These are phyloP conservation scores for Populus tomentosa DNA, from an alignment of 441 rosid species.

Conservation along the genomic window DNA sequence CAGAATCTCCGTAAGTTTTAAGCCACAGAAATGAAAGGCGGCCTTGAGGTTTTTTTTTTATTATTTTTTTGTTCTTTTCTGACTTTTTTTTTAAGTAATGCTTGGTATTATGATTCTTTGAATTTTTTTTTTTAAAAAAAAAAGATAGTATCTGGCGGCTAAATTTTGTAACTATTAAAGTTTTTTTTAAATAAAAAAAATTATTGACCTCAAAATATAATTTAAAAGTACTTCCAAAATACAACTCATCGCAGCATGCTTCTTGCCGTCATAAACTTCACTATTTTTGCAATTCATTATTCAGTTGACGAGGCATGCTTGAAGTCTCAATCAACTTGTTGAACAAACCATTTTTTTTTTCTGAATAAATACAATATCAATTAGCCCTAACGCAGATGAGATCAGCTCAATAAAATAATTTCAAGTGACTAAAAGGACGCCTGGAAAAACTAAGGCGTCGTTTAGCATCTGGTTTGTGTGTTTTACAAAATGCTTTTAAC, in stretches of 20 bases:
- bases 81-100: no score
- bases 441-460: not conserved
- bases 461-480: no score
- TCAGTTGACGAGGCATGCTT: not conserved
- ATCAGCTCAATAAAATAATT: no score
- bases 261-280: not conserved
- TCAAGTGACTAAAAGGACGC: no score
- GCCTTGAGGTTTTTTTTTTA: not conserved
- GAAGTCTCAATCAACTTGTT: not conserved
- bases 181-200: not conserved
- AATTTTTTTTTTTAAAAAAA: no score
- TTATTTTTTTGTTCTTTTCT: no score
- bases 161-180: not conserved
- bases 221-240: not conserved
- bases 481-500: no score
- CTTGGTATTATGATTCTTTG: no score
- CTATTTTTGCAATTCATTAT: not conserved
- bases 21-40: slow-evolving; percentile 22
- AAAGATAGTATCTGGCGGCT: not conserved
- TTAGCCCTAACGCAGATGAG: not conserved
- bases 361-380: not conserved
- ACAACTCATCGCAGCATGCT: not conserved
- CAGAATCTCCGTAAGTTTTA: not conserved
- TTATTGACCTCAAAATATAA: not conserved
- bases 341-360: not conserved